phyloP scores from a whole-genome alignment of 495 filamentous ascomycete genomes.

The Trichoderma asperelloides region DNA sequence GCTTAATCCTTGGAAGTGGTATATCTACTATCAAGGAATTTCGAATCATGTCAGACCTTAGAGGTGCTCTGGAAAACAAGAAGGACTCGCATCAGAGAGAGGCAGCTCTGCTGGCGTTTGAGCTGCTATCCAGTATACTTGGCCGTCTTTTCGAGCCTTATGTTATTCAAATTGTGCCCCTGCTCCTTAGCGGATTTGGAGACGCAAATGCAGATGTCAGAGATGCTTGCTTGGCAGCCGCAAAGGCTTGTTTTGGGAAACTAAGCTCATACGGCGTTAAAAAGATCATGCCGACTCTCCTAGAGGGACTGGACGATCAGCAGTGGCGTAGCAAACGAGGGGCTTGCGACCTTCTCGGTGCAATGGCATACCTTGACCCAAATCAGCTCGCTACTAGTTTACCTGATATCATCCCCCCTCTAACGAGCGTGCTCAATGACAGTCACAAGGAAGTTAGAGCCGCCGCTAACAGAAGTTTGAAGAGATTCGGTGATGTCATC shows the following conservation, averaged over 20 bases:
- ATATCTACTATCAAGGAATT: conserved; percentile 75
- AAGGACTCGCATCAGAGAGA: conserved; percentile 83
- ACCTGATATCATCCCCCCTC: conserved; percentile 90
- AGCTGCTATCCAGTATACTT: conserved; percentile 76
- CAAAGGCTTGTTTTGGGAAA: conserved; percentile 87
- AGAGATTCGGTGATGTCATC: conserved; percentile 97
- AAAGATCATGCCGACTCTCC: conserved; percentile 79
- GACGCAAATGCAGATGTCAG: conserved; percentile 82
- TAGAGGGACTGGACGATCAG: conserved; percentile 86
- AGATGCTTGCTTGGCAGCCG: conserved; percentile 83
- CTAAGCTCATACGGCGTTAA: conserved; percentile 95
- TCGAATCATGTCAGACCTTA: conserved; percentile 73
- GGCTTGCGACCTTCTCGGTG: conserved; percentile 88
- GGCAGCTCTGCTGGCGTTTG: conserved; percentile 81
- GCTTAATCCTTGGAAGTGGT: conserved; percentile 77
- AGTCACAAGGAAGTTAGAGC: conserved; percentile 92
- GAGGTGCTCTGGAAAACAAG: conserved; percentile 76
- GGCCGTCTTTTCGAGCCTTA: conserved; percentile 91
- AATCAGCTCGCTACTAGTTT: conserved; percentile 86
- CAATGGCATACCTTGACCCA: conserved; percentile 96
- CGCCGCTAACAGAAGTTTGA: conserved; percentile 88
- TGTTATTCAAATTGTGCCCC: conserved; percentile 88
- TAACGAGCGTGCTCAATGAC: conserved; percentile 89
- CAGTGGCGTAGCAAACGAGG: conserved; percentile 99
- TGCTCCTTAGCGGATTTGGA: conserved; percentile 81